These are phyloP conservation scores for Nigrograna mackinnonii DNA, from an alignment of 2,329 filamentous ascomycete species.

Conservation along the genomic window DNA sequence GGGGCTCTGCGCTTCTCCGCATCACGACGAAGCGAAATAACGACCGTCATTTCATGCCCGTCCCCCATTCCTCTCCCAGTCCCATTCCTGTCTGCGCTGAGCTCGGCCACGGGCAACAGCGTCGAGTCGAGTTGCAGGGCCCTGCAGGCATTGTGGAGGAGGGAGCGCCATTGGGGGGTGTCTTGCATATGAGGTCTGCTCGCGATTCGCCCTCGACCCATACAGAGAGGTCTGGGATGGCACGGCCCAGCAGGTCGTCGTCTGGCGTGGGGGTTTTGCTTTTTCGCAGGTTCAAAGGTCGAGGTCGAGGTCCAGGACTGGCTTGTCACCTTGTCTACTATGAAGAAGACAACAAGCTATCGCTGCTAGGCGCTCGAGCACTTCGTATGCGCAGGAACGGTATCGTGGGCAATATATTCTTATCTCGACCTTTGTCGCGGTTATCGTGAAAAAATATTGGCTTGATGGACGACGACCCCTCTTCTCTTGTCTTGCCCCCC, in stretches of 20 bases:
- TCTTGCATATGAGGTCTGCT: constrained; percentile 26
- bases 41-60: constrained; percentile 21
- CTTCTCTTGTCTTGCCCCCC: no score
- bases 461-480: no score
- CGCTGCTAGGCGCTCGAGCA: no score
- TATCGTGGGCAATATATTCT: constrained; percentile 14
- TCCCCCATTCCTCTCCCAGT: constrained; percentile 13
- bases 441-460: constrained; percentile 5
- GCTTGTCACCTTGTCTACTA: no score
- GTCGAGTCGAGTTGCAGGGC: constrained; percentile 18
- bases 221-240: constrained; percentile 13
- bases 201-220: constrained; percentile 10
- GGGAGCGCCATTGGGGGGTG: constrained; percentile 27
- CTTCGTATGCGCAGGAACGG: constrained; percentile 6
- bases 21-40: constrained; percentile 37
- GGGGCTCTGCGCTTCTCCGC: no score
- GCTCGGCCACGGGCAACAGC: no score
- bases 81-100: no score
- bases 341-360: no score
- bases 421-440: constrained; percentile 18
- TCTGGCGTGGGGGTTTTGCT: no score
- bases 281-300: constrained; percentile 12
- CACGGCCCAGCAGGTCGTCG: constrained; percentile 13
- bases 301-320: no score
- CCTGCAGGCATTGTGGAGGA: constrained; percentile 16